These are phyloP conservation scores for Boletus sp. DNA, from an alignment of 768 basidiomycete species.

Conservation along the genomic window DNA sequence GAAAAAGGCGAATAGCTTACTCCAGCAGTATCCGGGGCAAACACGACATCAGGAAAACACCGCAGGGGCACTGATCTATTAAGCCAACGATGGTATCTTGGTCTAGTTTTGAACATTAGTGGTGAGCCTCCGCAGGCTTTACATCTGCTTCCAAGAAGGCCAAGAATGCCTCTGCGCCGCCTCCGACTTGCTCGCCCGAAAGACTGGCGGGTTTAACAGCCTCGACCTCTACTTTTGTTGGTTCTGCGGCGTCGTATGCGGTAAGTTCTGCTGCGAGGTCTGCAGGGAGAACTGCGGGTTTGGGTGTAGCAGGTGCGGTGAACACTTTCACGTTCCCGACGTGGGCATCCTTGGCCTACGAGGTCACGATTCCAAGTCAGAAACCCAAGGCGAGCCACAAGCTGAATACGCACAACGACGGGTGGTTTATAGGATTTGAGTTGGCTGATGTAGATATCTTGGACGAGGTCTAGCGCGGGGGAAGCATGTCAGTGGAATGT, in stretches of 20 bases:
- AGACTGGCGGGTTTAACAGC: slow-evolving; percentile 28
- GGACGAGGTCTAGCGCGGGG: slow-evolving; percentile 68
- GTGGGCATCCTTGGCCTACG: slow-evolving; percentile 85
- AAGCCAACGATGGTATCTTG: slow-evolving; percentile 1
- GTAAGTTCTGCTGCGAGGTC: slow-evolving; percentile 87
- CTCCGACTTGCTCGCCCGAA: slow-evolving; percentile 22
- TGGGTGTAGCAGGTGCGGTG: slow-evolving; percentile 69
- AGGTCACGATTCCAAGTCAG: neutral
- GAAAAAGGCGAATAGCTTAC: neutral
- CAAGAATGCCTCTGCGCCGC: slow-evolving; percentile 74
- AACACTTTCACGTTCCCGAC: slow-evolving; percentile 84
- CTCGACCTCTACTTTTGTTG: slow-evolving; percentile 47
- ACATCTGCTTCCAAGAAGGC: slow-evolving; percentile 78
- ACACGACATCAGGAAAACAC: neutral
- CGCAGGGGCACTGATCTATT: slow-evolving; percentile 16
- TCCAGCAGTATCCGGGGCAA: neutral
- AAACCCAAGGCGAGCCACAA: neutral
- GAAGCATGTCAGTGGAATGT: neutral
- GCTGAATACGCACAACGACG: slow-evolving; percentile 51
- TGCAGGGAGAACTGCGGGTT: slow-evolving; percentile 68
- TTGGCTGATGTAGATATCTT: slow-evolving; percentile 89
- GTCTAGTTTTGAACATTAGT: slow-evolving; percentile 29
- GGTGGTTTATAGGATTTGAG: slow-evolving; percentile 86
- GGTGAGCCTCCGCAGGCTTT: slow-evolving; percentile 61
- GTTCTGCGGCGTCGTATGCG: slow-evolving; percentile 82